phyloP scores from a whole-genome alignment of 202 grass and related monocot genomes.

The Bolboschoenoplectus hybrid region DNA sequence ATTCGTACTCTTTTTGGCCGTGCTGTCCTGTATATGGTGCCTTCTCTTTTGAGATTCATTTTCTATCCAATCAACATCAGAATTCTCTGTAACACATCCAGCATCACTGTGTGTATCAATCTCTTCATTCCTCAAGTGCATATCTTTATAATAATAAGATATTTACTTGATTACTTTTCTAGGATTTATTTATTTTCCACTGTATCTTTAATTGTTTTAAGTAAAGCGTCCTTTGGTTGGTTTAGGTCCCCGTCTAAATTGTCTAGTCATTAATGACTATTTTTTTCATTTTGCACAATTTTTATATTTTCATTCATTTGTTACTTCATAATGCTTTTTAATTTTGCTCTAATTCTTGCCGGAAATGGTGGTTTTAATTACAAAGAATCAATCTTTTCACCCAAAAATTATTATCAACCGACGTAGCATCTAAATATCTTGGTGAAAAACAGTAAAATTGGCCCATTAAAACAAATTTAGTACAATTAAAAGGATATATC shows the following conservation, averaged over 20 bases:
- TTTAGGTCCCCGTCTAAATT: neutral
- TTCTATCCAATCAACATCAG: neutral
- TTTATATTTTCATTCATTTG: neutral
- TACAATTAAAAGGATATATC: neutral
- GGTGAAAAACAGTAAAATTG: neutral
- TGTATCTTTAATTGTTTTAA: neutral
- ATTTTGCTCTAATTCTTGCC: conserved; percentile 7
- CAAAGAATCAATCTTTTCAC: neutral
- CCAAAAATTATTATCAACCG: neutral
- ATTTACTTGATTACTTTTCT: neutral
- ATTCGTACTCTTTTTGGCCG: neutral
- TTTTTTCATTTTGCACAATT: neutral
- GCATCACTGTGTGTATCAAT: neutral
- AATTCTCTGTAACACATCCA: neutral
- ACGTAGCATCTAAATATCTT: neutral
- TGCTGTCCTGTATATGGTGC: neutral
- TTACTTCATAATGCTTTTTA: neutral
- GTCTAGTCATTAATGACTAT: neutral
- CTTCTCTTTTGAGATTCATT: conserved; percentile 1
- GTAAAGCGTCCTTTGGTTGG: neutral
- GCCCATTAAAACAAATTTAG: neutral
- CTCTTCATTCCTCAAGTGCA: neutral
- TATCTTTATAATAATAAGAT: no score
- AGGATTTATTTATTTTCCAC: neutral
- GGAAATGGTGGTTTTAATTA: neutral